Evolutionary conservation across 73 alveolate species (phyloP).

Genomic region (Paramecium sonneborni): DNA sequence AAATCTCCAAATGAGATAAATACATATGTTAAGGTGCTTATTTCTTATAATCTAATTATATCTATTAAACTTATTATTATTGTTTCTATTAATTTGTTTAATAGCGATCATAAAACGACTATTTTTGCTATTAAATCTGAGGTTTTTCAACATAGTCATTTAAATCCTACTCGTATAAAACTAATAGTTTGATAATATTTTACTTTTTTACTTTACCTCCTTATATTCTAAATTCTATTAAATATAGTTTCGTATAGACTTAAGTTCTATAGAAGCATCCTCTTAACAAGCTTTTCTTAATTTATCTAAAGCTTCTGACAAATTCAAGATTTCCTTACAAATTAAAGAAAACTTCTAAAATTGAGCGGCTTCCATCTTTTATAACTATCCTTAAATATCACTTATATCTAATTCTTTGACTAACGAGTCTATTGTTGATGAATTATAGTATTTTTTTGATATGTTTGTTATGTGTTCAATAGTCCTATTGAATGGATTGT

Average conservation of each 20-base stretch:
- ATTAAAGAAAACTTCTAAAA: neutral
- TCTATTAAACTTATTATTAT: neutral
- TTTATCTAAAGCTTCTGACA: neutral
- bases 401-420: neutral
- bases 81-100: neutral
- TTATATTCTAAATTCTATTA: neutral
- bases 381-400: neutral
- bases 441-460: neutral
- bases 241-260: neutral
- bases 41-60: neutral
- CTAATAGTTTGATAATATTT: neutral
- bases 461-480: neutral
- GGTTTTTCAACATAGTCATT: neutral
- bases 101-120: neutral
- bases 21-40: neutral
- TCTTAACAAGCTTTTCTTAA: neutral
- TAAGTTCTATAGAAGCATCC: neutral
- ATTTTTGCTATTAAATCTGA: neutral
- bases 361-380: neutral
- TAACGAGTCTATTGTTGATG: neutral
- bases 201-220: neutral
- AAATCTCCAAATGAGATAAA: neutral
- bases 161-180: neutral
- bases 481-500: neutral
- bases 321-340: neutral